Percentiles rank a stretch among this genome's conserved stretches.
Conservation (phyloP, 495 filamentous ascomycete species). For the Coniosporium apollinis region DNA sequence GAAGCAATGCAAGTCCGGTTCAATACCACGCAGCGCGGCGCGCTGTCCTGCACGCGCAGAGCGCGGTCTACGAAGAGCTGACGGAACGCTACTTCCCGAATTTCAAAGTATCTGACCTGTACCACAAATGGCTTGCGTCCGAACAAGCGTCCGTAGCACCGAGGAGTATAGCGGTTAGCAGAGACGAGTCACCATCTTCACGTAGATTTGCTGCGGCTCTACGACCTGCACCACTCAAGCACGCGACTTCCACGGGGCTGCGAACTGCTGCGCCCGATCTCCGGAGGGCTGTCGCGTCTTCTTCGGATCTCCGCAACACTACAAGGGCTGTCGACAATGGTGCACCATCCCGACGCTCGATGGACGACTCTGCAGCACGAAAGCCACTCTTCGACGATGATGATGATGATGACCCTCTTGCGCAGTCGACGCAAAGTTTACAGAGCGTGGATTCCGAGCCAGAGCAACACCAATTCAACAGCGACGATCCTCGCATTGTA, state of each 20-base stretch:
- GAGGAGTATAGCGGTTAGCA: neutral
- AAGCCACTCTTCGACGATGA: constrained; percentile 48
- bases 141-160: constrained; percentile 37
- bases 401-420: constrained; percentile 45
- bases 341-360: constrained; percentile 34
- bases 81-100: constrained; percentile 58
- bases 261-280: too few relatives aligned
- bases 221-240: too few relatives aligned
- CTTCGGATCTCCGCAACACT: constrained; percentile 32
- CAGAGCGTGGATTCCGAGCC: constrained; percentile 29
- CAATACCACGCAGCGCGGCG: constrained; percentile 75
- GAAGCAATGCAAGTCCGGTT: constrained; percentile 50
- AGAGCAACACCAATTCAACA: constrained; percentile 12
- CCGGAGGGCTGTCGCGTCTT: constrained; percentile 40
- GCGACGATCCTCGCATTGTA: constrained; percentile 43
- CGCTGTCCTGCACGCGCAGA: constrained; percentile 71
- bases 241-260: constrained; percentile 10
- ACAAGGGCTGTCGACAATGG: constrained; percentile 9
- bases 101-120: constrained; percentile 84
- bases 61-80: constrained; percentile 65
- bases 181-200: too few relatives aligned
- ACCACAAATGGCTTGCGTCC: constrained; percentile 86
- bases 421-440: constrained; percentile 42
- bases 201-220: too few relatives aligned
- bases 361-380: constrained; percentile 37